These are phyloP conservation scores for Aspergillus homomorphus DNA, from an alignment of 495 filamentous ascomycete genomes.

Conservation along the genomic window DNA sequence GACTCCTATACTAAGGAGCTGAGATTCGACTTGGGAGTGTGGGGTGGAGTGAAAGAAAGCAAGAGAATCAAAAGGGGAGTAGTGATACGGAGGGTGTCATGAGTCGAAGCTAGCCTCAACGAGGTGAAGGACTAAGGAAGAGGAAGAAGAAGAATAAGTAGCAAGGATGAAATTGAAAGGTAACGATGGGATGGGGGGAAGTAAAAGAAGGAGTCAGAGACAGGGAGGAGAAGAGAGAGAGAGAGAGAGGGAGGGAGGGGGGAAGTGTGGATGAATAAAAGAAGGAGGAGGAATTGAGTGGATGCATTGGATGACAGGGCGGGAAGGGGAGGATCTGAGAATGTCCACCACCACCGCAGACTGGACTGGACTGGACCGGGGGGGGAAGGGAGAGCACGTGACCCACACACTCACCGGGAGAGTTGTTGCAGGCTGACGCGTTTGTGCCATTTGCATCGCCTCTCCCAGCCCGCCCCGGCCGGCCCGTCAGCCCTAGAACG, in stretches of 20 bases:
- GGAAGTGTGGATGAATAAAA: too few relatives aligned
- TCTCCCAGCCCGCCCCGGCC: neutral
- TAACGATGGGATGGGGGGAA: too few relatives aligned
- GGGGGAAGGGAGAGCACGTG: neutral
- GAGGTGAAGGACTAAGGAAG: slow-evolving; percentile 1
- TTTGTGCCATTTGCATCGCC: neutral
- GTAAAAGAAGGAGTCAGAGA: too few relatives aligned
- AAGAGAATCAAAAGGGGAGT: slow-evolving; percentile 4
- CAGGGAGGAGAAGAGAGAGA: too few relatives aligned
- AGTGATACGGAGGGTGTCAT: slow-evolving; percentile 7
- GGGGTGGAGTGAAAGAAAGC: neutral
- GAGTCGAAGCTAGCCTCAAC: slow-evolving; percentile 1
- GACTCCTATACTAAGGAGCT: slow-evolving; percentile 29
- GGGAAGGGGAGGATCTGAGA: neutral
- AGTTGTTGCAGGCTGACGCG: neutral
- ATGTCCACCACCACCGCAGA: too few relatives aligned
- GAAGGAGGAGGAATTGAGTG: too few relatives aligned
- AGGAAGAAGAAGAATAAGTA: slow-evolving; percentile 7
- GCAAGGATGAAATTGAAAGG: too few relatives aligned
- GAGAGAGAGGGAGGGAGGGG: too few relatives aligned
- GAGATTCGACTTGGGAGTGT: neutral
- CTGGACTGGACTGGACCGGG: too few relatives aligned
- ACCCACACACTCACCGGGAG: too few relatives aligned
- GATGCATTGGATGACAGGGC: neutral
- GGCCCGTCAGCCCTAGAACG: neutral